Evolutionary conservation across 176 grass and related monocot genomes (phyloP), one percentile per base, ranked within the genome.

Genomic region (Puya raimondii): DNA sequence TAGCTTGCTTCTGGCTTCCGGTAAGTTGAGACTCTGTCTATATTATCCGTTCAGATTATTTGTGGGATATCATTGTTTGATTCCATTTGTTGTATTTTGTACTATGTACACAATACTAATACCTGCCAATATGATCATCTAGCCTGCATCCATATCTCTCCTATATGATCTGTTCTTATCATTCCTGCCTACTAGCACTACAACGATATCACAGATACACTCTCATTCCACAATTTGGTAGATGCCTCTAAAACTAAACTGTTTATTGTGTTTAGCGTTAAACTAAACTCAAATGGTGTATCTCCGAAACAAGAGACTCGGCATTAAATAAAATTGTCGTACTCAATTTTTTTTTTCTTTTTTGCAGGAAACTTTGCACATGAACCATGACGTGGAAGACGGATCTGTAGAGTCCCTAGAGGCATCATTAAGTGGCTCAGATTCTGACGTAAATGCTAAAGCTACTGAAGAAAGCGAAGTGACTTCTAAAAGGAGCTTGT

Each of bases 1-100:
- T 87, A 51, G 80, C 81, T 14, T 87, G 80, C 54, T 84, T 91
- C 74, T 91, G 88, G 88, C 80, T 91, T 69, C 88, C 88, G 47
- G 88, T 91, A 81, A 9, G 18, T 42, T 51, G 11, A 15, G 49
- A 29, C 10, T 14, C 17, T 69, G 1, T 2, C 3, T 51, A 9
- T 13, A 29, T n/a, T 71, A 68, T 63, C 11, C 17, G 53, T 74
- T 77, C 51, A 10, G 11, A 50, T 25, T 17, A 51, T 17, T 7
- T 50, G 50, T 51, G 53, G 53, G 21, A 61, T 20, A 16, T 61
- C 56, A 18, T 10, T 18, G 21, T 21, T 61, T 61, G 9, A 20
- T 4, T 20, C 10, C 56, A 8, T 10, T 61, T 61, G 56, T 61
- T 16, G 14, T 42, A 5, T 42, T 42, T 42, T 6, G 33, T 8